Percentiles rank a stretch among this genome's conserved stretches.
phyloP scores from a whole-genome alignment of 305 asterid genomes.

The Fraxinus velutina region DNA sequence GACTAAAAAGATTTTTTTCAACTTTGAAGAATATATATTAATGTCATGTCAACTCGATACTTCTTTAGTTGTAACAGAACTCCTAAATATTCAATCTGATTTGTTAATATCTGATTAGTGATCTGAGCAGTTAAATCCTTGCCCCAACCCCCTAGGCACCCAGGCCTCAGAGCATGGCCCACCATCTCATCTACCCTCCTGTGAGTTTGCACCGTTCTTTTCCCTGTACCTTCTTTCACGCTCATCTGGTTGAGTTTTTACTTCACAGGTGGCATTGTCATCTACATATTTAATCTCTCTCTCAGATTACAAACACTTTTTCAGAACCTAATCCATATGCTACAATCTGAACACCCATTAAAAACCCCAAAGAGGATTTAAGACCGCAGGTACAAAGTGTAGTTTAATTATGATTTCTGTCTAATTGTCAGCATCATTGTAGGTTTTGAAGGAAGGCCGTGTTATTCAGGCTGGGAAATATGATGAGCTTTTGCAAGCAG shows the following conservation, averaged over 20 bases:
- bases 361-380: background rate
- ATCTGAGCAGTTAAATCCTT: background rate
- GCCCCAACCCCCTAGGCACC: background rate
- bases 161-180: background rate
- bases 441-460: constrained; percentile 90
- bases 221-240: background rate
- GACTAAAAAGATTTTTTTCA: background rate
- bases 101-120: background rate
- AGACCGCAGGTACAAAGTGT: background rate
- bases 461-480: constrained; percentile 93
- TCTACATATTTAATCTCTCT: background rate
- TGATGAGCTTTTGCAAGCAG: constrained; percentile 89
- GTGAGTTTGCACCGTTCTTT: background rate
- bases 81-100: background rate
- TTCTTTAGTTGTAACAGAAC: background rate
- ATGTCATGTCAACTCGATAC: background rate
- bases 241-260: background rate
- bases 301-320: background rate
- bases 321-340: background rate
- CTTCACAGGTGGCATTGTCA: background rate
- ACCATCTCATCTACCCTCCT: background rate
- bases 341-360: constrained; percentile 3
- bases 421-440: constrained; percentile 22
- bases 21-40: background rate
- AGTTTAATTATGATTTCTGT: background rate